Percentiles rank a stretch among this genome's conserved stretches.
phyloP scores from a whole-genome alignment of 495 filamentous ascomycete genomes.

The Lasiosphaeria hispida region DNA sequence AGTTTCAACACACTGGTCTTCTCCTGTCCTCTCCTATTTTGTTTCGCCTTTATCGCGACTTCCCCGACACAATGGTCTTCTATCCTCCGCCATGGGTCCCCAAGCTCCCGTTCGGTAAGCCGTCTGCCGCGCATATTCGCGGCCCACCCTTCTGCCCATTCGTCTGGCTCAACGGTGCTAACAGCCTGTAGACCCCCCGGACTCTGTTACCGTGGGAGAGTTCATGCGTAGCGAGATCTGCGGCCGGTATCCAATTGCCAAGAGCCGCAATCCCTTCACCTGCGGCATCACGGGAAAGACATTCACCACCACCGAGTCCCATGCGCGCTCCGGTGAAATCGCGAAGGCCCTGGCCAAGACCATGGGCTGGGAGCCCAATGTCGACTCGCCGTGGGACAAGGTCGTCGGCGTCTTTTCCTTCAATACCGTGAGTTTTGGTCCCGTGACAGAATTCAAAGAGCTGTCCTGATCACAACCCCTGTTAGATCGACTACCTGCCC shows the following conservation, averaged over 20 bases:
- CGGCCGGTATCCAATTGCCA: conserved; percentile 62
- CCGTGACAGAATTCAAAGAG: background rate
- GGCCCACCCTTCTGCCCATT: background rate
- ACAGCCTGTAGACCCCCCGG: conserved; percentile 55
- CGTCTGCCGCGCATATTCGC: background rate
- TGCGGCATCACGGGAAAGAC: conserved; percentile 74
- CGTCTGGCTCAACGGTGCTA: background rate
- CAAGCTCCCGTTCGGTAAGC: conserved; percentile 57
- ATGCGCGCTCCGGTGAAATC: conserved; percentile 65
- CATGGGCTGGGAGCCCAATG: conserved; percentile 70
- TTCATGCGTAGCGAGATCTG: conserved; percentile 77
- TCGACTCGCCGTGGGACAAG: conserved; percentile 84
- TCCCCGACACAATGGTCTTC: conserved; percentile 65
- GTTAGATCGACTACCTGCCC: conserved; percentile 75
- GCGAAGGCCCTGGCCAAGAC: conserved; percentile 69
- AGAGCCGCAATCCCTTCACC: conserved; percentile 72
- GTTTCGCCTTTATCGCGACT: no score
- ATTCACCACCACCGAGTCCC: conserved; percentile 65
- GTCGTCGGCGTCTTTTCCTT: conserved; percentile 71
- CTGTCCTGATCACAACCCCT: background rate
- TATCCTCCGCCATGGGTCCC: conserved; percentile 66
- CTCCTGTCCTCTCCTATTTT: no score
- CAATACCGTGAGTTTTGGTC: conserved; percentile 63
- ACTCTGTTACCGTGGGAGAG: conserved; percentile 71
- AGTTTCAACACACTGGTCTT: no score